A percentile compares a stretch with the other conserved stretches of the same genome.
Evolutionary conservation across 768 basidiomycete genomes (phyloP).

Genomic region (Cyclocybe cylindracea): DNA sequence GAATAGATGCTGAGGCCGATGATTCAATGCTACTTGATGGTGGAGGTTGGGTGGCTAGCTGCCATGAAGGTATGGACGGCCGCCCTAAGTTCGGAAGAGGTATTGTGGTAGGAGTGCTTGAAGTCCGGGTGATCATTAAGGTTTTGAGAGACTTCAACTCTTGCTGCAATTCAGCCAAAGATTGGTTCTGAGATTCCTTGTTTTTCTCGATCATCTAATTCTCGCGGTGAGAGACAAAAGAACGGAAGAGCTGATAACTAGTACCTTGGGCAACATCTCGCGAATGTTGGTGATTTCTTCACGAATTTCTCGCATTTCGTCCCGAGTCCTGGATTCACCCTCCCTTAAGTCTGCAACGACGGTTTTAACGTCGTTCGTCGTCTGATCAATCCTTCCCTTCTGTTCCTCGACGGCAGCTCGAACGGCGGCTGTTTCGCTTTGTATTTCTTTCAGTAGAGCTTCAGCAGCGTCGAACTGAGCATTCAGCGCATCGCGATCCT

Average conservation of each 20-base stretch:
- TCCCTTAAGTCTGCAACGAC: conserved; percentile 77
- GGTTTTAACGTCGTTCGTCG: conserved; percentile 69
- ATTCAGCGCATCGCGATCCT: conserved; percentile 79
- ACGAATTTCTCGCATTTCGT: conserved; percentile 89
- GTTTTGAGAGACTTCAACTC: conserved; percentile 95
- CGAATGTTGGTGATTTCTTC: conserved; percentile 89
- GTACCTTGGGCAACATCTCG: conserved; percentile 91
- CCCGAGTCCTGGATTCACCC: conserved; percentile 74
- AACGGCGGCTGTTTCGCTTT: conserved; percentile 73
- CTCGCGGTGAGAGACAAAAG: conserved; percentile 1
- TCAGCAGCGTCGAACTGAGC: conserved; percentile 92
- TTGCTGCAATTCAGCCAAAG: conserved; percentile 85
- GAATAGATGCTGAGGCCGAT: conserved; percentile 15
- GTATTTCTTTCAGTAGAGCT: conserved; percentile 77
- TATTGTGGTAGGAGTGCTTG: conserved; percentile 46
- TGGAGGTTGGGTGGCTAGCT: conserved; percentile 51
- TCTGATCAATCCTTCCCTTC: conserved; percentile 67
- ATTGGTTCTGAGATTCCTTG: conserved; percentile 81
- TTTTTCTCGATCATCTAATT: conserved; percentile 92
- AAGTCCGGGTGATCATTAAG: conserved; percentile 69
- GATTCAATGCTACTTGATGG: conserved; percentile 11
- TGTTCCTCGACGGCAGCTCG: conserved; percentile 77
- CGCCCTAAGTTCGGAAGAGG: conserved; percentile 56
- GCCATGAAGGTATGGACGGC: conserved; percentile 90
- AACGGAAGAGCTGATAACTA: conserved; percentile 13